phyloP scores from a whole-genome alignment of 805 yeast genomes.

The Candida chilensis region DNA sequence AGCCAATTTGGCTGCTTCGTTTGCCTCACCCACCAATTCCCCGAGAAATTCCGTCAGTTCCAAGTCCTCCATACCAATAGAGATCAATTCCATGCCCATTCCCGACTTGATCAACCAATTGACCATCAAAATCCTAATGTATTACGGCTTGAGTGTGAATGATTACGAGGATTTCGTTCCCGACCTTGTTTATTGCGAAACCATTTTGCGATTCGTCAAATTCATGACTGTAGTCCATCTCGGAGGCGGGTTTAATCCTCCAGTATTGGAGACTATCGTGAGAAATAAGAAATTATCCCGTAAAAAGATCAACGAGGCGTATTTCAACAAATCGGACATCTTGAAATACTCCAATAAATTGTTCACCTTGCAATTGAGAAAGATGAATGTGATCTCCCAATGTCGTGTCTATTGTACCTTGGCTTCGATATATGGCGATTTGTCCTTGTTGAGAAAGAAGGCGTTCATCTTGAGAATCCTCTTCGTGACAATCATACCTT shows the following conservation, averaged over 20 bases:
- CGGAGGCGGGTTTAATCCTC: slow-evolving; percentile 36
- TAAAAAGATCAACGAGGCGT: slow-evolving; percentile 3
- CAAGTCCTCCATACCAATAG: slow-evolving; percentile 15
- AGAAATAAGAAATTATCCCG: slow-evolving; percentile 12
- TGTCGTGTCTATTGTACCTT: slow-evolving; percentile 56
- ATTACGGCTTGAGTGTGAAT: slow-evolving; percentile 33
- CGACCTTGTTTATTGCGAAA: slow-evolving; percentile 67
- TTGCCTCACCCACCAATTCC: slow-evolving; percentile 7
- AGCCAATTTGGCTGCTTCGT: not conserved
- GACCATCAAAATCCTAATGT: slow-evolving; percentile 14
- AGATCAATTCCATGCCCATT: slow-evolving; percentile 13
- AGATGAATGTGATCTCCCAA: slow-evolving; percentile 42
- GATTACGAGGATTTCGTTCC: slow-evolving; percentile 75
- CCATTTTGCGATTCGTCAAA: slow-evolving; percentile 53
- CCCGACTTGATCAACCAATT: slow-evolving; percentile 23
- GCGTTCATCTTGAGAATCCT: slow-evolving; percentile 63
- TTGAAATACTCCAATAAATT: slow-evolving; percentile 36
- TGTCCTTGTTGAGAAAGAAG: slow-evolving; percentile 58
- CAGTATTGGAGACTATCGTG: slow-evolving; percentile 34
- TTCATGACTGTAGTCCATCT: slow-evolving; percentile 45
- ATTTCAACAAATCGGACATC: slow-evolving; percentile 27
- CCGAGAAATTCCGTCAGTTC: slow-evolving; percentile 22
- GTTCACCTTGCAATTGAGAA: slow-evolving; percentile 31
- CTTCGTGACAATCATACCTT: slow-evolving; percentile 40
- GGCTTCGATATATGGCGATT: slow-evolving; percentile 51